Conservation (phyloP, 768 basidiomycete genomes). For the Trametes sanguinea region DNA sequence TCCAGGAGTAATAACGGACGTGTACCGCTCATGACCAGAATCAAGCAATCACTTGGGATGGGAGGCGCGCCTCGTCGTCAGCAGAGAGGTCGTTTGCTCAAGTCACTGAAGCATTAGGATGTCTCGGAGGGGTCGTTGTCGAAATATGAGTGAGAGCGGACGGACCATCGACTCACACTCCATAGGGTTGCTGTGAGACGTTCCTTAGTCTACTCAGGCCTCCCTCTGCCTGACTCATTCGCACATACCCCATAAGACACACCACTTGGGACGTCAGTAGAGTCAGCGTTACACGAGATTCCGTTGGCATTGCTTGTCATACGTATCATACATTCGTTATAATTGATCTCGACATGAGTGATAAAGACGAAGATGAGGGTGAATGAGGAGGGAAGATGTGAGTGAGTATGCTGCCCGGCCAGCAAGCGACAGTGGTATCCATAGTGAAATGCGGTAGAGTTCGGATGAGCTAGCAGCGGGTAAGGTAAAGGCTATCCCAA, state of each 20-base stretch:
- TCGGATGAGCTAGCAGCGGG: neutral
- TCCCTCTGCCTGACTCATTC: too few relatives aligned
- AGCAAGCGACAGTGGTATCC: conserved; percentile 1
- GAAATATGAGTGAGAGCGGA: neutral
- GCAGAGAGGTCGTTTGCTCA: conserved; percentile 6
- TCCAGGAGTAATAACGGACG: conserved; percentile 45
- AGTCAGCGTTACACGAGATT: too few relatives aligned
- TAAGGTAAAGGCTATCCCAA: neutral
- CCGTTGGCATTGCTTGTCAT: too few relatives aligned
- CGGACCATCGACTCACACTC: neutral
- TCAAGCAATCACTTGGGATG: conserved; percentile 55
- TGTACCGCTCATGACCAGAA: conserved; percentile 47
- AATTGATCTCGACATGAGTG: neutral
- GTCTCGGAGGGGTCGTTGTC: neutral
- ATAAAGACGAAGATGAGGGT: neutral
- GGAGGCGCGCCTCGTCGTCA: conserved; percentile 43
- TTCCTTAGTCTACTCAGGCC: too few relatives aligned
- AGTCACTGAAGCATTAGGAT: neutral
- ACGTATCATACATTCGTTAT: neutral
- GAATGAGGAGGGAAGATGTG: neutral
- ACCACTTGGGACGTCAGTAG: too few relatives aligned
- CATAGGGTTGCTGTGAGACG: too few relatives aligned
- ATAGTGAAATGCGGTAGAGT: neutral
- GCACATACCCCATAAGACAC: too few relatives aligned
- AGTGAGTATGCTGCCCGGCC: neutral